Evolutionary conservation across 1,284 basidiomycete species (phyloP), one percentile per base, ranked within the genome.

Genomic region (Schizopora paradoxa): DNA sequence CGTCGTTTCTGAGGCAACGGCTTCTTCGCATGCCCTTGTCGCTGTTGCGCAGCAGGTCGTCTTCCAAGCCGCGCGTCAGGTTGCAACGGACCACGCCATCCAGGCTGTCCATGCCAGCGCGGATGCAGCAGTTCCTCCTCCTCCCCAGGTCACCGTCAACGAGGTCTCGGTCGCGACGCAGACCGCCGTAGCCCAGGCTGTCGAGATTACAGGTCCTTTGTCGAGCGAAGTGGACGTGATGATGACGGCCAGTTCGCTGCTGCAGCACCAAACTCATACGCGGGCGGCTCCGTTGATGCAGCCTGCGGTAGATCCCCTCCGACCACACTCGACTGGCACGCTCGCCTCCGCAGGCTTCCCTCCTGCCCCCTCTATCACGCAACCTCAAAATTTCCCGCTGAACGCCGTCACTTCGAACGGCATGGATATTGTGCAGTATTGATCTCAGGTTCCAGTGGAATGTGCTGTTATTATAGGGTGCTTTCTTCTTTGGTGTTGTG

Each of bases 161-260:
- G 84, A 87, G 55, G 75, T 88, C 41, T 84, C 83, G 11, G 77
- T 83, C 47, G 83, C 83, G 44, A 87, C 86, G 26, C 82, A 87
- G 59, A 74, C 74, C 26, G 81, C 80, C 6, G 82, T 84, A 37
- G 81, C 79, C 13, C 73, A 78, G 55, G 81, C 82, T 13, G 79
- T 84, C 23, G 79, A 79, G 56, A 72, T 77, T 57, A 74, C 76
- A 37, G 78, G 78, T 11, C 73, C 74, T 13, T 61, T 72, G 42
- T 78, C 79, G 37, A 80, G 73, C 47, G 79, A 81, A 53, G 78
- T 83, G 29, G 77, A 82, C 56, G 80, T 82, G 52, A 72, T 83
- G 56, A 76, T 78, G 59, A 75, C 79, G 2, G 80, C 80, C 19
- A 79, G 75, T 49, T 76, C 76, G 13, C 69, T 83, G 46, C 69